Evolutionary conservation across 306 rosid genomes (phyloP), one percentile per base, ranked within the genome.

Genomic region (Lablab purpureus): DNA sequence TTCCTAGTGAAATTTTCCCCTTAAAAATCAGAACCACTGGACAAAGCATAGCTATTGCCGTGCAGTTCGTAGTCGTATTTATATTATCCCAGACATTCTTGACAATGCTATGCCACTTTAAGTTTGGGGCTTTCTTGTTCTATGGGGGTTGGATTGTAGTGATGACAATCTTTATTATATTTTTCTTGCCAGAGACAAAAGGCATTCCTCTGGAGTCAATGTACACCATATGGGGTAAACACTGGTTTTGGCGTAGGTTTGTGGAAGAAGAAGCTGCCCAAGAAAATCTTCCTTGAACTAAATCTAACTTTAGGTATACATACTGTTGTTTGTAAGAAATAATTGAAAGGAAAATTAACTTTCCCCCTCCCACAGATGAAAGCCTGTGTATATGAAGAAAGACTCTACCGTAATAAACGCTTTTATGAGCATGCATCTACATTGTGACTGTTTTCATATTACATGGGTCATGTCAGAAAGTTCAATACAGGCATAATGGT

Each of bases 121-220:
- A 87, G 84, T 91, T 3, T 14, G 92, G 76, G 2, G 88, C 92
- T 1, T 89, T 91, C 91, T 81, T 91, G 64, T 91, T 91, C 76
- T 83, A 89, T 32, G 88, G 76, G 4, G 80, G 74, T 46, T 91
- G 94, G 91, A 85, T 89, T 56, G 50, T 75, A 0, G 50, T 66
- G 0, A 91, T 89, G 97, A 91, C 94, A 49, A 1, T 80, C 41
- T 89, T 91, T 55, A 34, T 88, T 7, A 41, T 77, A 0, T 59
- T 89, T 12, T 88, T 89, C 73, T 36, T 91, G 80, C 97, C 92
- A 17, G 97, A 91, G 84, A 89, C 97, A 13, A 91, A 89, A 81
- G 97, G 91, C 2, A 76, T 91, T 75, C 89, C 80, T 7, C 32
- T 91, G 74, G 87, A 89, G 6, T 73, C 83, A 0, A 87, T 88